Conservation (phyloP, 352 stramenopile species). For the Globisporangium lucens region DNA sequence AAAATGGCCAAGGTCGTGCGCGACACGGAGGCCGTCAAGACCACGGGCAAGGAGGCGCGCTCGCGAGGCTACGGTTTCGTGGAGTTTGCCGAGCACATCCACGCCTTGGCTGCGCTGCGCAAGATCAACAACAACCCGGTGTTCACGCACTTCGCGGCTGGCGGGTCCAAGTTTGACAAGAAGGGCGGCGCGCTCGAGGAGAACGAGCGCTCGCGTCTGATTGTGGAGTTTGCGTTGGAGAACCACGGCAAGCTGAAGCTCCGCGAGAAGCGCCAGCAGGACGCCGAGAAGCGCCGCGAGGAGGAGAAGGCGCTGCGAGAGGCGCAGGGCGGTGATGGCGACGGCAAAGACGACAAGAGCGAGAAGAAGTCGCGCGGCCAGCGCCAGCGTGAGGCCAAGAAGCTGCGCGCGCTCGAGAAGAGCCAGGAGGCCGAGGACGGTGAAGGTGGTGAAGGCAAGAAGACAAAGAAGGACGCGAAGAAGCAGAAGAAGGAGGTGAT, state of each 20-base stretch:
- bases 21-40: conserved; percentile 63
- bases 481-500: conserved; percentile 31
- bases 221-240: conserved; percentile 89
- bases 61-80: conserved; percentile 92
- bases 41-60: conserved; percentile 43
- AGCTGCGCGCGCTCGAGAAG: conserved; percentile 32
- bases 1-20: conserved; percentile 83
- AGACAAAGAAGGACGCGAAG: conserved; percentile 21
- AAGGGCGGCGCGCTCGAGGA: conserved; percentile 38
- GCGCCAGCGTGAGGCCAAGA: conserved; percentile 77
- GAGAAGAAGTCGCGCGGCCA: conserved; percentile 70
- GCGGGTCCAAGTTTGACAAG: conserved; percentile 29
- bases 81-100: conserved; percentile 96
- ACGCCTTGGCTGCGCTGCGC: conserved; percentile 94
- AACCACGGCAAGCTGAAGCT: conserved; percentile 88
- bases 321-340: conserved; percentile 40
- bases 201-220: conserved; percentile 69
- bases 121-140: conserved; percentile 97
- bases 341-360: conserved; percentile 15
- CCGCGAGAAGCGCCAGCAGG: conserved; percentile 67
- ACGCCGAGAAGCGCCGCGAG: conserved; percentile 66
- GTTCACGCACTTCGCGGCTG: conserved; percentile 74
- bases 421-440: conserved; percentile 17
- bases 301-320: conserved; percentile 65
- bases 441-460: conserved; percentile 8